Conservation (phyloP, 495 filamentous ascomycete genomes). For the Staphylotrichum longicolle region DNA sequence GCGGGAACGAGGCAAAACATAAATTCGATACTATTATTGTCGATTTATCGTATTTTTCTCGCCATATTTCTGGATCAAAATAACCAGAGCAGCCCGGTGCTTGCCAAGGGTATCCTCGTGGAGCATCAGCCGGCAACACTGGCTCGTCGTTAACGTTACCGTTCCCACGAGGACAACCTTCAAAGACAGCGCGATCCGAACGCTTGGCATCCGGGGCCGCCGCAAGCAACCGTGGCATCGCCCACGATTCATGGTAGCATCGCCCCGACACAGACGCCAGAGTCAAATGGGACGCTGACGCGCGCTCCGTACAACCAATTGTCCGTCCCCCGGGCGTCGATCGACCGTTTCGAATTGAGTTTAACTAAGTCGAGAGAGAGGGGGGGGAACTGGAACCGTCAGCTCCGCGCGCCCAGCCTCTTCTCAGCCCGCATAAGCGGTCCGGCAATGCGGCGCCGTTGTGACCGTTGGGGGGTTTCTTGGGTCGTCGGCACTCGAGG, state of each 20-base stretch:
- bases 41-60: not conserved
- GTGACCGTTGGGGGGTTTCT: not conserved
- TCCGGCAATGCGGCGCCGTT: constrained; percentile 17
- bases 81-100: no score
- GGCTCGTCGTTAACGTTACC: not conserved
- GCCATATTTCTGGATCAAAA: not conserved
- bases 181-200: not conserved
- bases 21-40: not conserved
- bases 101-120: not conserved
- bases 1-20: not conserved
- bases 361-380: not conserved
- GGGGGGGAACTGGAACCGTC: constrained; percentile 1
- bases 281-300: constrained; percentile 10
- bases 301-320: not conserved
- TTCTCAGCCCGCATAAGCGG: constrained; percentile 11
- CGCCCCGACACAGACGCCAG: not conserved
- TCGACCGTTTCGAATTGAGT: constrained; percentile 14
- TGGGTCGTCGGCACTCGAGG: not conserved
- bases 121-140: not conserved
- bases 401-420: constrained; percentile 4
- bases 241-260: constrained; percentile 1
- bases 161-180: constrained; percentile 4
- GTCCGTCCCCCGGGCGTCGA: not conserved
- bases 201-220: constrained; percentile 3
- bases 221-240: constrained; percentile 9